Evolutionary conservation across 352 stramenopile species (phyloP).

Genomic region (Phytophthora boehmeriae): DNA sequence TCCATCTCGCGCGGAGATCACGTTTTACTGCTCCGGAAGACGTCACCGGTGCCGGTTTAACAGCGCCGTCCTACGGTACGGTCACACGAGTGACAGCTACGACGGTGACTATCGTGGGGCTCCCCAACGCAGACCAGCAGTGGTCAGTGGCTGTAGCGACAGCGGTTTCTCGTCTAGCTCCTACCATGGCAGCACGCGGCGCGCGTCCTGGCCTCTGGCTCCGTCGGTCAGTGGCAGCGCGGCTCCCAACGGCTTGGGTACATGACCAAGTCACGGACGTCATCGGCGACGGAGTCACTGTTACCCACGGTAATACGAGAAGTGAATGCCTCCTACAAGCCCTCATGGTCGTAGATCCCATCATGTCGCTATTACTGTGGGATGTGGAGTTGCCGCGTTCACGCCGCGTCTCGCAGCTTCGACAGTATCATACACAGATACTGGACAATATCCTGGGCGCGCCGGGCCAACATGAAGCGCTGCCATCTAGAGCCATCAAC

Average conservation of each 20-base stretch:
- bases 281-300: not conserved
- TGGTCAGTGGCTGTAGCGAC: not conserved
- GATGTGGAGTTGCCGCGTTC: not conserved
- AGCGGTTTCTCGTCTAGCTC: not conserved
- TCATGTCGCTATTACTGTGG: not conserved
- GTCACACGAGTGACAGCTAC: not conserved
- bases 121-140: not conserved
- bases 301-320: not conserved
- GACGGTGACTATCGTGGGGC: not conserved
- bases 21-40: too few relatives aligned
- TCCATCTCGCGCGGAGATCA: too few relatives aligned
- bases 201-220: not conserved
- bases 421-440: not conserved
- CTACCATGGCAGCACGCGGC: not conserved
- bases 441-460: not conserved
- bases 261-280: not conserved
- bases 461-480: not conserved
- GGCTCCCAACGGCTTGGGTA: not conserved
- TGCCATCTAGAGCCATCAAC: not conserved
- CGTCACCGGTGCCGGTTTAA: too few relatives aligned
- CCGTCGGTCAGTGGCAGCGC: not conserved
- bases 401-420: not conserved
- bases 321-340: not conserved
- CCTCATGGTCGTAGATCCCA: not conserved
- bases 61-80: not conserved